These are phyloP conservation scores for Bertia moriformis DNA, from an alignment of 2,329 filamentous ascomycete genomes.

Conservation along the genomic window DNA sequence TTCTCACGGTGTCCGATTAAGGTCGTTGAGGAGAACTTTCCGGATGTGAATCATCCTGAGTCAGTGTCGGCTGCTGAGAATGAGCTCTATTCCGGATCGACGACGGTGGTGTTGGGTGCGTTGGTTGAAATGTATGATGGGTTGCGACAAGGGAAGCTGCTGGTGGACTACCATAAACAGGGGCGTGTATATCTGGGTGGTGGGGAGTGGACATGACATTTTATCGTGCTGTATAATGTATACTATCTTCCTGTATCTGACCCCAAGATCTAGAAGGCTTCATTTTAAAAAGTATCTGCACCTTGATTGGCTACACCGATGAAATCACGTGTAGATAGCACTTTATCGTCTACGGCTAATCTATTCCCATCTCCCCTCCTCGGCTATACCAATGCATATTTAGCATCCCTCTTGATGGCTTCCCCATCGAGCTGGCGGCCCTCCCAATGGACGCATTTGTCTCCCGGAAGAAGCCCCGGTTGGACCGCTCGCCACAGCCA, in stretches of 20 bases:
- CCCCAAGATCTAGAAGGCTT: background rate
- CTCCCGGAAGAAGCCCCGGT: conserved; percentile 28
- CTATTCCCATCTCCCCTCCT: conserved; percentile 4
- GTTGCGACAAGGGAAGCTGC: conserved; percentile 8
- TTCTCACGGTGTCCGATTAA: conserved; percentile 8
- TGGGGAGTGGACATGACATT: conserved; percentile 7
- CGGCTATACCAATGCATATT: too few relatives aligned
- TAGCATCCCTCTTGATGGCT: too few relatives aligned
- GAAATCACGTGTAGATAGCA: background rate
- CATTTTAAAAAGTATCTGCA: conserved; percentile 1
- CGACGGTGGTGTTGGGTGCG: conserved; percentile 9
- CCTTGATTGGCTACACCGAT: background rate
- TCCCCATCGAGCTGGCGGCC: too few relatives aligned
- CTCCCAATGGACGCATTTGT: conserved; percentile 50
- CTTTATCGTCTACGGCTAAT: too few relatives aligned
- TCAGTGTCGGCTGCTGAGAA: conserved; percentile 5
- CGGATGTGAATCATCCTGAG: conserved; percentile 10
- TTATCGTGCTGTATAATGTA: too few relatives aligned
- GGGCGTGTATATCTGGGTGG: conserved; percentile 10
- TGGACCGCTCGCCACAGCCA: conserved; percentile 2
- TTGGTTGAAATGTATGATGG: conserved; percentile 13
- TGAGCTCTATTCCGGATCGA: background rate
- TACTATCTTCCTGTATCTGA: too few relatives aligned
- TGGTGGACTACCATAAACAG: conserved; percentile 10
- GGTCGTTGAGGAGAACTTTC: conserved; percentile 13